Evolutionary conservation across 305 asterid genomes (phyloP), one percentile per base, ranked within the genome.

Genomic region (Fraxinus xanthoxyloides): DNA sequence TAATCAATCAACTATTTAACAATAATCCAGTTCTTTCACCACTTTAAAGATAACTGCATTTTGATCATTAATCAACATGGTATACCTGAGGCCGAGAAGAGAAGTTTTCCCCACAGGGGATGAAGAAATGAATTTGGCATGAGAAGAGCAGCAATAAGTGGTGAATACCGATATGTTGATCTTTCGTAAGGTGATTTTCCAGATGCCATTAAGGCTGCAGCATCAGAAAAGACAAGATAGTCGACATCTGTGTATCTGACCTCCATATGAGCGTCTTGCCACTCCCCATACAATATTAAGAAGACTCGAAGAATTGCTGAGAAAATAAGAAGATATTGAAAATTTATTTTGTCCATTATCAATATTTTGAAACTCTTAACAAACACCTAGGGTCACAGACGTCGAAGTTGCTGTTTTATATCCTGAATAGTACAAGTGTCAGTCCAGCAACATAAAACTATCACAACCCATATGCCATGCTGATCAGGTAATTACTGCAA

Each of bases 221-320:
- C 99, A 82, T 94, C 99, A 77, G 99, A 95, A 85, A 95, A 95
- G 34, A 94, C 99, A 40, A 89, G 90, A 80, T 95, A 95, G 88
- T 95, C 99, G 2, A 94, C 89, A 85, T 95, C 98, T 1, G 98
- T 94, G 84, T 94, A 95, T 77, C 97, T 88, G 82, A 94, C 99
- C 85, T 94, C 97, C 98, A 95, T 87, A 84, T 92, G 92, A 56
- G 85, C 86, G 82, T 94, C 99, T 88, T 94, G 99, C 99, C 98
- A 94, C 87, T 94, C 96, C 26, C 99, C 98, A 54, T 88, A 95
- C n/a, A 95, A 75, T 56, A 94, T 90, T 75, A 94, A 79, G 75
- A 91, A 63, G 35, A 91, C 81, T 17, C 99, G 94, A 81, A 92
- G 90, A 63, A 92, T 3, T 54, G 97, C 96, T 32, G 98, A 95